Percentiles rank a stretch among this genome's conserved stretches.
Conservation (phyloP, 805 yeast species). For the Isabelozyma pseudorhagii region DNA sequence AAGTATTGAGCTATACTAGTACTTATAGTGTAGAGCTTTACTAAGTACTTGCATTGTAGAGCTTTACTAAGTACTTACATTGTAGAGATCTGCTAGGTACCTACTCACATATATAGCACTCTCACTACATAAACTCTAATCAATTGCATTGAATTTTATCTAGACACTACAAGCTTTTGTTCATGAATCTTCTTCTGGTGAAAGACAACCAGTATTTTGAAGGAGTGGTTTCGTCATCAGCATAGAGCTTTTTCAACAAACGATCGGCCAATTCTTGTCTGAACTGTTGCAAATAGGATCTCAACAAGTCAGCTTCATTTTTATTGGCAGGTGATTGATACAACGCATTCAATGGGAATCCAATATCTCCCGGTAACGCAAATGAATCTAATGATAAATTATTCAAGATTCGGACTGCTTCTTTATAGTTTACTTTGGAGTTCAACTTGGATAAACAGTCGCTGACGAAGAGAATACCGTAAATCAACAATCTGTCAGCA, state of each 20-base stretch:
- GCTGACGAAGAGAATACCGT: conserved; percentile 86
- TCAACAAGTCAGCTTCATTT: conserved; percentile 73
- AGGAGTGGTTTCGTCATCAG: conserved; percentile 56
- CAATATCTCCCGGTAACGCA: conserved; percentile 91
- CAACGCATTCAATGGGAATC: conserved; percentile 86
- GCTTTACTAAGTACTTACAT: background rate
- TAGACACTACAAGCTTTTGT: conserved; percentile 59
- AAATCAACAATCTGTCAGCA: conserved; percentile 87
- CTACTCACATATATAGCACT: too few species aligned
- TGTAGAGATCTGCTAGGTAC: too few species aligned
- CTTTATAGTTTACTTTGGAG: conserved; percentile 46
- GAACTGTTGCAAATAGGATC: conserved; percentile 83
- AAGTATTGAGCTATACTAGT: too few species aligned
- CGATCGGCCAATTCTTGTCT: conserved; percentile 91
- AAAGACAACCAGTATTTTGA: conserved; percentile 96
- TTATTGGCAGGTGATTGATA: conserved; percentile 71
- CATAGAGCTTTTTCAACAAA: conserved; percentile 69
- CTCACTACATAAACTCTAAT: too few species aligned
- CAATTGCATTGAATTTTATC: background rate
- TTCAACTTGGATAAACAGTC: conserved; percentile 73
- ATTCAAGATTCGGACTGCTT: conserved; percentile 67
- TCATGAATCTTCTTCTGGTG: conserved; percentile 93
- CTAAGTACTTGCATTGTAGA: background rate
- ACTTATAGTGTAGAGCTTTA: too few species aligned
- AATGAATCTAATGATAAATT: conserved; percentile 86